These are phyloP conservation scores for Penicillium turbatum DNA, from an alignment of 495 filamentous ascomycete genomes.

Conservation along the genomic window DNA sequence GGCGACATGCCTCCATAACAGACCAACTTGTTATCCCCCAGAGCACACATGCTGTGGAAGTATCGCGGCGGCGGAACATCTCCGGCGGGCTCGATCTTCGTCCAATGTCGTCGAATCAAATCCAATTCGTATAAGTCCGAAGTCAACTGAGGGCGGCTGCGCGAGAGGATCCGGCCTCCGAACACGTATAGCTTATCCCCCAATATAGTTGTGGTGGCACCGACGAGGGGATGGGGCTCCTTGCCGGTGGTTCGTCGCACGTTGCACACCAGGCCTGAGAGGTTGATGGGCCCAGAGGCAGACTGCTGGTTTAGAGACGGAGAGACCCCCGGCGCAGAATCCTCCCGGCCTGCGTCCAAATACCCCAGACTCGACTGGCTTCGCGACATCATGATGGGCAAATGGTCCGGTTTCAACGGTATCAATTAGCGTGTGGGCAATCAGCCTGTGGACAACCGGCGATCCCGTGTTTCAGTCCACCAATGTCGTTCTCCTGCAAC, in stretches of 20 bases:
- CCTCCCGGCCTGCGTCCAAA: conserved; percentile 34
- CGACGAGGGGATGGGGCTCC: conserved; percentile 86
- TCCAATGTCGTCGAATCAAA: conserved; percentile 87
- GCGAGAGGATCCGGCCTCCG: conserved; percentile 81
- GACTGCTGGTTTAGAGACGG: conserved; percentile 31
- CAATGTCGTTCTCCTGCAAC: conserved; percentile 8
- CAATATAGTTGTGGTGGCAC: conserved; percentile 89
- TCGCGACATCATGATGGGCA: conserved; percentile 38
- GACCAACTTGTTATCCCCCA: conserved; percentile 93
- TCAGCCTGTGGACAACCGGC: neutral
- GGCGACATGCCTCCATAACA: conserved; percentile 99
- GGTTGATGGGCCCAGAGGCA: conserved; percentile 52
- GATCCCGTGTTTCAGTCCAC: neutral
- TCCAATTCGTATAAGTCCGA: conserved; percentile 91
- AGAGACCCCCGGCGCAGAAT: conserved; percentile 30
- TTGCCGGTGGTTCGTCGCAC: conserved; percentile 86
- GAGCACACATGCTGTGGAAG: conserved; percentile 89
- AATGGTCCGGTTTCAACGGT: conserved; percentile 1
- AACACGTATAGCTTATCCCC: conserved; percentile 96
- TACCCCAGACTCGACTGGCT: conserved; percentile 45
- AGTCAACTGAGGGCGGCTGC: conserved; percentile 76
- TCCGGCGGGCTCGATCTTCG: conserved; percentile 75
- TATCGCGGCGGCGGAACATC: conserved; percentile 88
- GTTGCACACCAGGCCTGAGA: conserved; percentile 90
- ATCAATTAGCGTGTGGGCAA: neutral